A percentile compares a stretch with the other conserved stretches of the same genome.
Evolutionary conservation across 2,329 filamentous ascomycete species (phyloP).

Genomic region (Neocucurbitaria cava): DNA sequence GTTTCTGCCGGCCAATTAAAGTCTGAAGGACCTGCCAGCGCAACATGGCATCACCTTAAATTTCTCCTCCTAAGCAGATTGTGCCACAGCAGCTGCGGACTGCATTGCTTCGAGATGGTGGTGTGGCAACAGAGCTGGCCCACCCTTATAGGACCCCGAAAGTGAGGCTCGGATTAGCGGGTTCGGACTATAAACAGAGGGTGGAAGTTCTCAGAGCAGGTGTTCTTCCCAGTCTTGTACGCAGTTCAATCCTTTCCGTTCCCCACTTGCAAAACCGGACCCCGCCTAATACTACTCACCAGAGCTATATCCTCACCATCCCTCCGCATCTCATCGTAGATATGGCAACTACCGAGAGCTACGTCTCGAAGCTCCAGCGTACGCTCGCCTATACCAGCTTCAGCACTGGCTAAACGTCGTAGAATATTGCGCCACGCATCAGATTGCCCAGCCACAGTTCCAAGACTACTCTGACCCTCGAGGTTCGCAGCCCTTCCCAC

Average conservation of each 20-base stretch:
- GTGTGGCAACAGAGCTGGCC: conserved; percentile 32
- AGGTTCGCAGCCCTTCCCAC: conserved; percentile 30
- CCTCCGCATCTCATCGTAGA: conserved; percentile 18
- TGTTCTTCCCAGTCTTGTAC: conserved; percentile 29
- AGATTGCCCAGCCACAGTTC: conserved; percentile 46
- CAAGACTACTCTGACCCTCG: conserved; percentile 48
- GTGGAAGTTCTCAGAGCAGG: conserved; percentile 26
- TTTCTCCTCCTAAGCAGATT: conserved; percentile 25
- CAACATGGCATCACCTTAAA: conserved; percentile 37
- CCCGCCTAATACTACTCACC: conserved; percentile 26
- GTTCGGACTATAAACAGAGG: conserved; percentile 42
- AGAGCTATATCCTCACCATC: conserved; percentile 16
- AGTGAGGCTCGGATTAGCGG: conserved; percentile 33
- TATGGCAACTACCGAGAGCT: conserved; percentile 42
- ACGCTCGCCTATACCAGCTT: conserved; percentile 15
- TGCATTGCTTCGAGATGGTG: conserved; percentile 25
- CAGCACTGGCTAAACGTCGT: conserved; percentile 16
- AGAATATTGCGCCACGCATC: conserved; percentile 44
- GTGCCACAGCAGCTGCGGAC: conserved; percentile 32
- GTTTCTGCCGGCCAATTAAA: conserved; percentile 38
- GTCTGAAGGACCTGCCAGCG: conserved; percentile 34
- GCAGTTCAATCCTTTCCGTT: conserved; percentile 27
- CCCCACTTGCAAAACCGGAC: conserved; percentile 31
- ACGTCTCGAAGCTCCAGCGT: conserved; percentile 44
- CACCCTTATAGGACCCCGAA: conserved; percentile 25